Base-by-base conservation (phyloP, 1,139 yeast species). In the Pichia sp. region DNA sequence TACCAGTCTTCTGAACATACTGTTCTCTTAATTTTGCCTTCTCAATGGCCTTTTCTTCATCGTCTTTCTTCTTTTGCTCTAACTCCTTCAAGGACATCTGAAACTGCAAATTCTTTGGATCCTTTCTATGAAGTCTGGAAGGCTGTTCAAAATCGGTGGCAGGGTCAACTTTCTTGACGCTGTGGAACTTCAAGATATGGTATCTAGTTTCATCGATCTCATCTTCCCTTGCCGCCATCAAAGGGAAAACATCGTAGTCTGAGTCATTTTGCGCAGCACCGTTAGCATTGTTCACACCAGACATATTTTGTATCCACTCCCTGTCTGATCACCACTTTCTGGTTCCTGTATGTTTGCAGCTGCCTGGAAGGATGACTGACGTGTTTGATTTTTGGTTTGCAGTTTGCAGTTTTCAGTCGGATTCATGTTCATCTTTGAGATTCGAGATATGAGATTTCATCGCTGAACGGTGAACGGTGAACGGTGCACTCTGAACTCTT, bases 21-120 rank as follows among this genome's bases (percentile, higher is more conserved):
- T 48, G 53, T 44, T 46, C 39, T 50, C 53, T 49, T 36, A 35
- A 56, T 42, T 51, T 54, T 34, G 51, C 58, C 41, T 51, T 48
- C 44, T 64, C 66, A 17, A 41, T 36, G 18, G 49, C 53, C 19
- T 50, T 53, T 19, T 48, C 46, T 32, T 44, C 50, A 42, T 62
- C 50, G 52, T 64, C 58, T 53, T 69, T 52, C 60, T 65, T 75
- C 58, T 67, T 72, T 58, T 63, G 72, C 51, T 64, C 88, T 38
- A 74, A 62, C 46, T 77, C 85, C 47, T 72, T 66, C 46, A 79
- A 54, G 3, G 82, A 80, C 48, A 84, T 63, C 59, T 85, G 95
- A 53, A 83, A 84, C 55, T 85, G 96, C 56, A 88, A 66, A 54
- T 85, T 85, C 49, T 87, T 72, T 1, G 97, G 96, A 58, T 88